phyloP scores from a whole-genome alignment of 1,284 basidiomycete genomes.

The Puccinia triticina region DNA sequence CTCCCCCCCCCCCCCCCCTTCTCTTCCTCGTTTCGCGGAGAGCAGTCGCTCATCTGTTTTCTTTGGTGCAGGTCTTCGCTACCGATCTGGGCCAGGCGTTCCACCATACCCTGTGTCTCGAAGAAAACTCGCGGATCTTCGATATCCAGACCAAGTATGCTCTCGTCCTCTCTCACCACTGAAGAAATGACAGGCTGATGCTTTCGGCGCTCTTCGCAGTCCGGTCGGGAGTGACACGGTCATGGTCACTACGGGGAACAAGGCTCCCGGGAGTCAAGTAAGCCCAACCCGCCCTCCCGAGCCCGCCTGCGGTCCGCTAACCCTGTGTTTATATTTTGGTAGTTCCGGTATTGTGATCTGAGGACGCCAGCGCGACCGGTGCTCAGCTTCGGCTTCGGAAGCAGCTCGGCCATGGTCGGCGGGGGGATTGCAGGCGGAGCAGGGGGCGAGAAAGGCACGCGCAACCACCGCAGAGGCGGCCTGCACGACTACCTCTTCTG shows the following conservation, averaged over 20 bases:
- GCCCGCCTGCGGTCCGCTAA: neutral
- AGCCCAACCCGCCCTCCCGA: neutral
- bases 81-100: constrained; percentile 17
- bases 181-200: too few relatives aligned
- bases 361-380: constrained; percentile 34
- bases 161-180: too few relatives aligned
- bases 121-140: constrained; percentile 11
- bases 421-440: neutral
- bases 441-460: constrained; percentile 7
- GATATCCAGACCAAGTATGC: constrained; percentile 37
- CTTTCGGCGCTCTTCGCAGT: too few relatives aligned
- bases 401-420: neutral
- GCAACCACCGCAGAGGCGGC: constrained; percentile 29
- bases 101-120: constrained; percentile 12
- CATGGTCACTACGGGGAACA: constrained; percentile 36
- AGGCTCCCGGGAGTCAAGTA: constrained; percentile 27
- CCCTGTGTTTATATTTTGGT: neutral
- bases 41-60: neutral
- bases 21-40: neutral
- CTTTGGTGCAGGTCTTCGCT: constrained; percentile 20
- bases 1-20: neutral
- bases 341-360: constrained; percentile 47
- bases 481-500: constrained; percentile 38
- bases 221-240: constrained; percentile 10
- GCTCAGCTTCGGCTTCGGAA: constrained; percentile 22